Evolutionary conservation across 495 filamentous ascomycete genomes (phyloP), one percentile per base, ranked within the genome.

Genomic region (Glarea lozoyensis): DNA sequence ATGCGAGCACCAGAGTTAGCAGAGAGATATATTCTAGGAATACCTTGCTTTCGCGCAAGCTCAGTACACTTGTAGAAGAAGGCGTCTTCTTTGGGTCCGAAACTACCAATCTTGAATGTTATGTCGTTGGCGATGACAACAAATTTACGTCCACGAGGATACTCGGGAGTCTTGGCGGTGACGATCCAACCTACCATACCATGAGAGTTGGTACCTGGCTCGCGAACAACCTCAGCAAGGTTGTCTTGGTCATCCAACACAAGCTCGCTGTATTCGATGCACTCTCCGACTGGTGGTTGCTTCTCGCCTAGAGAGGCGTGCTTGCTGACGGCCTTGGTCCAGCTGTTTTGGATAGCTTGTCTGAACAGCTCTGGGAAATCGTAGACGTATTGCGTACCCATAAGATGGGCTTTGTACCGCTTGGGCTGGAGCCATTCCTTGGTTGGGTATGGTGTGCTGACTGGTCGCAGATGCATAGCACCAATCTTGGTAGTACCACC

Each of bases 61-160:
- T 98, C 89, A 10, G 92, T 95, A 66, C 92, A 98, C 74, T 96
- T 96, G 70, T 88, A 80, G 79, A 98, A 98, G 79, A 95, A 98
- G 51, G 84, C 84, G 63, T 98, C 92, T 68, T 98, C 92, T 63
- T 78, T 77, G 13, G 92, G 92, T 40, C 92, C 92, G 63, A 98
- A 98, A 12, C 87, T 94, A 55, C 92, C 92, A 54, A 97, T 98
- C 72, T 92, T 92, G 73, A 86, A 97, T 17, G 92, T 98, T 64
- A 98, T 97, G 59, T 98, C 92, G 71, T 98, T 98, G 73, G 92
- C 88, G 42, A 98, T 81, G 49, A 98, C 86, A 59, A 98, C 73
- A 64, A 97, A 97, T 55, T 86, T 82, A 41, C 92, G 73, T 43
- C 92, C 92, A 47, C 79, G 74, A 32, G 92, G 92, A 58, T 97